Evolutionary conservation across 73 alveolate genomes (phyloP).

Genomic region (Strombidium stylifer): DNA sequence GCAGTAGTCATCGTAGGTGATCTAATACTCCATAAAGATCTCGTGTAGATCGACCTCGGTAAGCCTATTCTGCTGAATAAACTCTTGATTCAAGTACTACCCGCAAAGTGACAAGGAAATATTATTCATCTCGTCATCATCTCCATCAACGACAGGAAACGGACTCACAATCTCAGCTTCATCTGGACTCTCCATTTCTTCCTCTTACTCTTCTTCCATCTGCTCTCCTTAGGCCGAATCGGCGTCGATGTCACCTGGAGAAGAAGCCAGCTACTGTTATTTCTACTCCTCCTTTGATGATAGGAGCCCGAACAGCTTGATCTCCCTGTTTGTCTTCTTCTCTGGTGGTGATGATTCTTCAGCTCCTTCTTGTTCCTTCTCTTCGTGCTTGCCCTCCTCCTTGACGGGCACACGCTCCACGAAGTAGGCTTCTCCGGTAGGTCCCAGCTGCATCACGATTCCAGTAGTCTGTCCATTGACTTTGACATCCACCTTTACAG

Average conservation of each 20-base stretch:
- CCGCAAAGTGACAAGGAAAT: constrained; percentile 47
- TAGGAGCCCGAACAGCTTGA: too few species aligned
- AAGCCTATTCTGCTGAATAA: too few species aligned
- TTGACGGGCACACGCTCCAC: constrained; percentile 6
- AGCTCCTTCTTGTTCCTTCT: constrained; percentile 4
- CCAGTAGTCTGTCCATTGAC: constrained; percentile 80
- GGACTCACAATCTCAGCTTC: neutral
- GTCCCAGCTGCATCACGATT: constrained; percentile 84
- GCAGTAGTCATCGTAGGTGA: constrained; percentile 37
- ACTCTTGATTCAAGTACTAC: too few species aligned
- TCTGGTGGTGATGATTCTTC: neutral
- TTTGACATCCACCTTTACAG: constrained; percentile 39
- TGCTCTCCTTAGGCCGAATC: neutral
- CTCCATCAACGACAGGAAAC: neutral
- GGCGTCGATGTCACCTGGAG: too few species aligned
- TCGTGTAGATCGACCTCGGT: too few species aligned
- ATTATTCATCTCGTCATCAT: constrained; percentile 57
- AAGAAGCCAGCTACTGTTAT: neutral
- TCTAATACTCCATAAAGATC: constrained; percentile 2
- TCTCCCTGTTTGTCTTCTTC: neutral
- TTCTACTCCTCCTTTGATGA: neutral
- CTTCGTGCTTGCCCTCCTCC: constrained; percentile 1
- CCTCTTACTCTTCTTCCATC: neutral
- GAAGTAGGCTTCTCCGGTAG: constrained; percentile 94
- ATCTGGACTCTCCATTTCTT: neutral